These are phyloP conservation scores for Eucalyptus marginata DNA, from an alignment of 345 rosid species.

Conservation along the genomic window DNA sequence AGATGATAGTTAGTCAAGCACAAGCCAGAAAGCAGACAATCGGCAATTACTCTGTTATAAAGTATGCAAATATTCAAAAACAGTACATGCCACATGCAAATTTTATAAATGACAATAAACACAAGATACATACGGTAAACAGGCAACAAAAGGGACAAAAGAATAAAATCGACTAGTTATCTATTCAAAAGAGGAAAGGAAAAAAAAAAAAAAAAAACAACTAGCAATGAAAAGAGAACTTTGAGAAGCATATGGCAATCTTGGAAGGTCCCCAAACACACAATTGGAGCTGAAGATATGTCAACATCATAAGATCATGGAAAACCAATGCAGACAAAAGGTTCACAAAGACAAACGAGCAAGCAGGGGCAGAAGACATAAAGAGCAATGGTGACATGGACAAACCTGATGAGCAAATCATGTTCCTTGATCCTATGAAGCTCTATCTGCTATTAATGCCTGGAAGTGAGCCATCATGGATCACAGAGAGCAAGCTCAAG, in stretches of 20 bases:
- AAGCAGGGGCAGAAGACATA: background rate
- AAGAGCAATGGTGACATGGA: background rate
- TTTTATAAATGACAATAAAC: background rate
- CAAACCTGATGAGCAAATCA: background rate
- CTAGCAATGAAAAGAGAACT: background rate
- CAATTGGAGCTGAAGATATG: background rate
- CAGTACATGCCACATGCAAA: background rate
- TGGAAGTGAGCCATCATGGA: background rate
- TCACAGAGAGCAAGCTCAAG: background rate
- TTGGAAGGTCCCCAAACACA: background rate
- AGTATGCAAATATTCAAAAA: background rate
- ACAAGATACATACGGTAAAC: background rate
- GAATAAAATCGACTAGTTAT: background rate
- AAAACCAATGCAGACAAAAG: background rate
- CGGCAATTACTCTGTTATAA: background rate
- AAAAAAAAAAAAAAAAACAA: background rate
- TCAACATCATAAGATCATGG: background rate
- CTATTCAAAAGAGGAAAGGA: background rate
- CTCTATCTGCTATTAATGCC: background rate
- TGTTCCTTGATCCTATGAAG: background rate
- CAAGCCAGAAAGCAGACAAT: background rate
- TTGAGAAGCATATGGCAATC: background rate
- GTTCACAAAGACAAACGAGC: background rate
- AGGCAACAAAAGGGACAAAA: background rate
- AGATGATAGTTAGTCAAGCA: background rate